Evolutionary conservation across 2,329 filamentous ascomycete species (phyloP).

Genomic region (Neurospora sp.): DNA sequence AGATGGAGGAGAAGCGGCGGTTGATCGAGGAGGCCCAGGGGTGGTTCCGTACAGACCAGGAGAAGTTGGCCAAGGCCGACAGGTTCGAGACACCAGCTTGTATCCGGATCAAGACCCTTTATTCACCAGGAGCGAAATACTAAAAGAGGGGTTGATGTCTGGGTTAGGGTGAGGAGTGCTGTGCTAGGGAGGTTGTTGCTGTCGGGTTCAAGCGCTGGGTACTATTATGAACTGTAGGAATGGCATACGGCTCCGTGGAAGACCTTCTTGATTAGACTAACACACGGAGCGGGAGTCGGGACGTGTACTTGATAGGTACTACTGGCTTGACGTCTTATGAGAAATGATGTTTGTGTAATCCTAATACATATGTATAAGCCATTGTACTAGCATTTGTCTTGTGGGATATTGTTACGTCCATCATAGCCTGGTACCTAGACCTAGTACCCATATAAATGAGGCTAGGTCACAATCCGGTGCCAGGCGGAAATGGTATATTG

Average conservation of each 20-base stretch:
- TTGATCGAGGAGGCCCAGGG: constrained; percentile 71
- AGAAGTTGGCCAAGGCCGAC: constrained; percentile 64
- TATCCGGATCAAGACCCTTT: constrained; percentile 30
- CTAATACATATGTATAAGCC: background rate
- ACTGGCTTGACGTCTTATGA: background rate
- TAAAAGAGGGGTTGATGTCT: background rate
- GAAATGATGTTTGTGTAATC: background rate
- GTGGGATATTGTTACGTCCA: background rate
- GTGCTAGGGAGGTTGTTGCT: background rate
- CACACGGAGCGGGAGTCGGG: background rate
- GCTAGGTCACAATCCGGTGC: background rate
- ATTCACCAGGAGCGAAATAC: background rate
- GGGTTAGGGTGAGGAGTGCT: background rate
- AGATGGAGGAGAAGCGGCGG: constrained; percentile 54
- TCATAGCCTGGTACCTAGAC: too few relatives aligned
- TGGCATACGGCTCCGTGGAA: background rate
- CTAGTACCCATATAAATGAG: background rate
- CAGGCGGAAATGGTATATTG: background rate
- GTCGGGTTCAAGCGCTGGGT: background rate
- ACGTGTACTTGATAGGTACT: background rate
- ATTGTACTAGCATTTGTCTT: background rate
- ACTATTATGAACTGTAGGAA: background rate
- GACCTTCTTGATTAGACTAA: background rate
- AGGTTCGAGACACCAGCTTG: constrained; percentile 43
- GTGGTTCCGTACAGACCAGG: constrained; percentile 75